Evolutionary conservation across 2,329 filamentous ascomycete genomes (phyloP).

Genomic region (Microcyclosporella mali): DNA sequence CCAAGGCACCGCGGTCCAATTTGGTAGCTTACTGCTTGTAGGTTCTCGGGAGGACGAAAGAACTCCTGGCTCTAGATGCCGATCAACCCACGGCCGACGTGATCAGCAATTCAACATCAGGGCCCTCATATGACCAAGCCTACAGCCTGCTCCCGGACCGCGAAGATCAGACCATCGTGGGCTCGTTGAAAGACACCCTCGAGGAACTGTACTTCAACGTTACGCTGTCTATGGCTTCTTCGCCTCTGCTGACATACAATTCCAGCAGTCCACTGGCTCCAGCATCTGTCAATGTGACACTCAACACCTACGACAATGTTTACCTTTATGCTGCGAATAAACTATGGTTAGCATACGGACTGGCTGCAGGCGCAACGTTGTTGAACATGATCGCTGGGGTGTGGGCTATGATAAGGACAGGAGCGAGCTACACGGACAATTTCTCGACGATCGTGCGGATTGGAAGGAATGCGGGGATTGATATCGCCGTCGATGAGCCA

Average conservation of each 20-base stretch:
- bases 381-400: conserved; percentile 12
- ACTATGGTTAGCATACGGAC: conserved; percentile 15
- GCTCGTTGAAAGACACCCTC: conserved; percentile 1
- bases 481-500: too few relatives aligned
- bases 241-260: too few relatives aligned
- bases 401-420: conserved; percentile 4
- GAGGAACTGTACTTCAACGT: conserved; percentile 18
- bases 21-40: too few relatives aligned
- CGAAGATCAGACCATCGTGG: background rate
- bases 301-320: conserved; percentile 11
- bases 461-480: conserved; percentile 6
- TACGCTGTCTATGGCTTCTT: conserved; percentile 8
- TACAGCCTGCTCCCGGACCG: background rate
- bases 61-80: too few relatives aligned
- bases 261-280: conserved; percentile 2
- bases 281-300: conserved; percentile 1
- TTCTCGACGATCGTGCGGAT: conserved; percentile 18
- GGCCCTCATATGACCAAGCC: background rate
- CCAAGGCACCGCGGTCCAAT: too few relatives aligned
- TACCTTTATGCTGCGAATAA: conserved; percentile 14
- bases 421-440: conserved; percentile 16
- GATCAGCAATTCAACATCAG: background rate
- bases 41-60: too few relatives aligned
- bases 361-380: conserved; percentile 9
- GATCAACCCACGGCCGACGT: too few relatives aligned